Percentiles rank a stretch among this genome's conserved stretches.
These are phyloP conservation scores for Microcyclospora pomicola DNA, from an alignment of 2,329 filamentous ascomycete species.

Conservation along the genomic window DNA sequence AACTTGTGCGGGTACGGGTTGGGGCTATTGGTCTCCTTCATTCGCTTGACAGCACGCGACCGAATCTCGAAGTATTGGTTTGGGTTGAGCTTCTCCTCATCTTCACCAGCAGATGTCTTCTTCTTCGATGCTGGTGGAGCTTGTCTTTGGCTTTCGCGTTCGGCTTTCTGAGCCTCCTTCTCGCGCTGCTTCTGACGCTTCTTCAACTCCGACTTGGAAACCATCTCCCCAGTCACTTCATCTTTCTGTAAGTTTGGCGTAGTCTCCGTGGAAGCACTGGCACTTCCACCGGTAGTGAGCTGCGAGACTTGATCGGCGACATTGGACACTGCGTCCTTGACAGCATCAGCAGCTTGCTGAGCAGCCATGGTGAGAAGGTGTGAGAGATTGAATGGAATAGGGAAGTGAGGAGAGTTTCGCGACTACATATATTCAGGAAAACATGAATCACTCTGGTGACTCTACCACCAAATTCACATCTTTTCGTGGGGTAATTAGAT, in stretches of 20 bases:
- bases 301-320: constrained; percentile 22
- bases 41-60: constrained; percentile 64
- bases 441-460: no score
- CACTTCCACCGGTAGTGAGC: constrained; percentile 14
- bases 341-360: constrained; percentile 22
- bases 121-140: constrained; percentile 44
- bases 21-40: constrained; percentile 57
- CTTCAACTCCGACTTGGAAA: constrained; percentile 56
- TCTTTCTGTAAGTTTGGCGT: constrained; percentile 59
- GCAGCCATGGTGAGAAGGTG: constrained; percentile 17
- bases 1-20: constrained; percentile 94
- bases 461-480: no score
- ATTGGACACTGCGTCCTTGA: constrained; percentile 23
- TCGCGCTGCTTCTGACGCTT: constrained; percentile 85
- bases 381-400: neutral
- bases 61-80: constrained; percentile 97
- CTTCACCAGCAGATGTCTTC: constrained; percentile 46
- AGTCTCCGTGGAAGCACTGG: constrained; percentile 4
- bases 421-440: no score
- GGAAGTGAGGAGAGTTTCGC: neutral
- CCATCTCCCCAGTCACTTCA: constrained; percentile 79
- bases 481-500: no score
- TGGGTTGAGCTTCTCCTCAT: constrained; percentile 62
- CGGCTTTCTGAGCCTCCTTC: constrained; percentile 75
- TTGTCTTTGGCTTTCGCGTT: constrained; percentile 57